A percentile compares a stretch with the other conserved stretches of the same genome.
Conservation (phyloP, 805 yeast species). For the Metschnikowia koreensis region DNA sequence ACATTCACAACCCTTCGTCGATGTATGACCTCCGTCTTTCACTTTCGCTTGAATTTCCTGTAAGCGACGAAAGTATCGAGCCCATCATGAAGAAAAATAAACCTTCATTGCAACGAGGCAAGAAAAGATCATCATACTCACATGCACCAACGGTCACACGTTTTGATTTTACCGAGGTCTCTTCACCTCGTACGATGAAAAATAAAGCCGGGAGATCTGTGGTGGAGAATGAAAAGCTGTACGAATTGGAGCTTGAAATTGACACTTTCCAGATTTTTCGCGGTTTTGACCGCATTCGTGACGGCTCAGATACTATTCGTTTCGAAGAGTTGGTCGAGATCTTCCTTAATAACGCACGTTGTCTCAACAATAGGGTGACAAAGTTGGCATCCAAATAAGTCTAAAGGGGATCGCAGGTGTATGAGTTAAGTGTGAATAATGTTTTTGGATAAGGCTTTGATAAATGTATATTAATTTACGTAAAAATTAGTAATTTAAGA, state of each 20-base stretch:
- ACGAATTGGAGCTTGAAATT: slow-evolving; percentile 43
- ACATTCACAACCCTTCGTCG: slow-evolving; percentile 71
- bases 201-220: slow-evolving; percentile 38
- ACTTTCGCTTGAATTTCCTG: slow-evolving; percentile 74
- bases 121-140: slow-evolving; percentile 69
- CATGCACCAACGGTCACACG: slow-evolving; percentile 72
- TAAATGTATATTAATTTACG: too few relatives aligned
- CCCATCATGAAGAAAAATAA: slow-evolving; percentile 47
- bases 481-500: too few relatives aligned
- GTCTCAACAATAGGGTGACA: slow-evolving; percentile 44
- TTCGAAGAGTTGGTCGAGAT: slow-evolving; percentile 60
- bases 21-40: slow-evolving; percentile 76
- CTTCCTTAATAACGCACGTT: slow-evolving; percentile 59
- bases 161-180: slow-evolving; percentile 68
- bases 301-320: slow-evolving; percentile 48
- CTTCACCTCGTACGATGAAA: slow-evolving; percentile 30
- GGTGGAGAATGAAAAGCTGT: slow-evolving; percentile 34
- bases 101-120: slow-evolving; percentile 60
- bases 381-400: slow-evolving; percentile 28
- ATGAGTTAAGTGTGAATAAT: neutral
- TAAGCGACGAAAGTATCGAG: slow-evolving; percentile 55
- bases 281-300: slow-evolving; percentile 41
- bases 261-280: slow-evolving; percentile 39
- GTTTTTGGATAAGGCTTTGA: neutral
- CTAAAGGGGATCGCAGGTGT: neutral